Base-by-base conservation (phyloP, 2,329 filamentous ascomycete genomes). In the Fusarium illudens region DNA sequence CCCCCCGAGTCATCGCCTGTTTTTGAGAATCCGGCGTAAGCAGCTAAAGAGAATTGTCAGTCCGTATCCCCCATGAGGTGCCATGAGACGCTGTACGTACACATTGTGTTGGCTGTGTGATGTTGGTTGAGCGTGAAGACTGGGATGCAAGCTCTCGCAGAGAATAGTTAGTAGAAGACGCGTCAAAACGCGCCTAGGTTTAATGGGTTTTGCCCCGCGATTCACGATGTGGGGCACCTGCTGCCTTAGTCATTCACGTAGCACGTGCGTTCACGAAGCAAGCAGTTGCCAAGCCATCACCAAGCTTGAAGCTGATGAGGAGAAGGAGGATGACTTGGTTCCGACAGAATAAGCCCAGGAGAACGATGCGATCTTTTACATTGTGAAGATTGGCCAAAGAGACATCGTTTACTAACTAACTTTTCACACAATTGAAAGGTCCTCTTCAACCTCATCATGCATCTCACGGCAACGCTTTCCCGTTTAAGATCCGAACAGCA, bases 1-100 rank as follows among this genome's bases (percentile, higher is more conserved):
- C 88, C 88, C 69, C 88, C 88, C 46, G 84, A 86, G 71, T 87
- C 86, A 60, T 87, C 86, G 75, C 83, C 74, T 22, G 78, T 71
- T 75, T 79, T 82, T 70, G 78, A 69, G 77, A 82, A 86, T 70
- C 81, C 81, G 63, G 79, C 81, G 80, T 86, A 87, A 68, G 84
- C 83, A 79, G 82, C 80, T 84, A 62, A 34, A 49, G 12, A 20
- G 2, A 19, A 3, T 44, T 2, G 3, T 17, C 22, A 44, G 20
- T 44, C 20, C 4, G 9, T 6, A 27, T 27, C 22, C 10, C n/a
- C 15, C 9, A 17, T n/a, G 11, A 4, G 17, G 17, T 37, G 6
- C 15, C 5, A 5, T 44, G 20, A 27, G 39, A 27, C 13, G 33
- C 22, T 15, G 8, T 44, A 58, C 76, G 51, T 77, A 80, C 78